Evolutionary conservation across 176 grass and related monocot genomes (phyloP), one percentile per base, ranked within the genome.

Genomic region (Oryza rufipogon): DNA sequence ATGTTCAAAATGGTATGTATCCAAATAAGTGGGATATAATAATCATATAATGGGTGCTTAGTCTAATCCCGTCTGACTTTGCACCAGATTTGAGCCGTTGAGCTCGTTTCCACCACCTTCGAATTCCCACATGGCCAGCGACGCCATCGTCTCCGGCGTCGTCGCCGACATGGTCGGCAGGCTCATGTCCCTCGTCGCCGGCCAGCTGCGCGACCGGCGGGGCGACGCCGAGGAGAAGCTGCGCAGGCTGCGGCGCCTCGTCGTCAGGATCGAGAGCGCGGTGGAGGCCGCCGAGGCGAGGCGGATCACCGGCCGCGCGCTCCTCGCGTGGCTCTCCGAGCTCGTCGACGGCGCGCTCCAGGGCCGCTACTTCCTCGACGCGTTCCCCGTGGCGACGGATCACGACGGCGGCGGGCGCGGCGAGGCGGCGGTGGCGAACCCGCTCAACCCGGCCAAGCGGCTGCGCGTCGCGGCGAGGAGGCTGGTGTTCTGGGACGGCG

Each of bases 271-370:
- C 51, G 38, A 85, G 74, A 85, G 66, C 36, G 74, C 13, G 10
- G 36, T 42, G 36, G 65, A 85, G 6, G 65, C 66, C 6, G 74
- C 66, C 34, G 74, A 41, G 10, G 74, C 64, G 3, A 45, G 74
- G 66, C 48, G 66, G 66, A 70, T 85, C 83, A 44, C 74, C 23
- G 70, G 74, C 66, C 83, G 51, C 36, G 38, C 66, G 17, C 74
- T 78, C 2, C 83, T 85, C 15, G 26, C 52, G 23, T 78, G 74
- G 47, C 47, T 49, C 3, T 49, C 47, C 12, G 47, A 49, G 12
- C 47, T 49, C 47, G 13, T 49, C 47, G 47, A 49, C 13, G 47
- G 54, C 13, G 47, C 47, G 3, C 15, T 11, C 82, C 47, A n/a
- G 12, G 47, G 47, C 3, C 47, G 47, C 47, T 49, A 15, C 13